Evolutionary conservation across 176 grass and related monocot genomes (phyloP), one percentile per base, ranked within the genome.

Genomic region (Saccharum spontaneum): DNA sequence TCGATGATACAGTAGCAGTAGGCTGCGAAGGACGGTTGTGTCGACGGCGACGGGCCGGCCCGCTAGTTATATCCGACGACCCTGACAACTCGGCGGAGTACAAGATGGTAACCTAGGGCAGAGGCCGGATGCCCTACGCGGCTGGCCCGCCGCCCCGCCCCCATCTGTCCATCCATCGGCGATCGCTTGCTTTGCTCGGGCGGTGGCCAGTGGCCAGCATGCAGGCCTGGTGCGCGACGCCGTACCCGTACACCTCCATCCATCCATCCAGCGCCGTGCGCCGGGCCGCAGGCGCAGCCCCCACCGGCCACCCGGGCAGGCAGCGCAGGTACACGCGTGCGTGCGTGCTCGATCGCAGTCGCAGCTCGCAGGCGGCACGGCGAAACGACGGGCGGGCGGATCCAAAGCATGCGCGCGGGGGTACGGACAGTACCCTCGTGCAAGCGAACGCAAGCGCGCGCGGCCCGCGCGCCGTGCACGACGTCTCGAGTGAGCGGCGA

Each of bases 351-450:
- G 54, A 57, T 57, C 49, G 49, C 39, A 12, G 43, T 55, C 48
- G 48, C 52, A 55, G 17, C 10, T 55, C 48, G 48, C 52, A 55
- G 17, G 52, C 52, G 11, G 39, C 61, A 30, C 75, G 61, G 78
- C 79, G 65, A 15, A n/a, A 23, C 79, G 79, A 81, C 65, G 79
- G 1, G 64, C 63, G 45, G 3, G 79, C 44, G 44, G 63, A 52
- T 81, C 79, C 79, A 69, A 81, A 50, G 30, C 78, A 36, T 14
- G 22, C 39, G 9, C 46, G 46, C 14, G 46, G 4, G 46, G 46
- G 50, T 54, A 52, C 49, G 33, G 0, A 1, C 10, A 14, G 48
- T 4, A 18, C 49, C 49, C 52, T 55, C 52, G 52, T 55, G 52
- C 52, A 22, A 22, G 17, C 52, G 6, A 15, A 17, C 1, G 48